Conservation (phyloP, 139 green algal species). For the Tetradesmus obliquus region DNA sequence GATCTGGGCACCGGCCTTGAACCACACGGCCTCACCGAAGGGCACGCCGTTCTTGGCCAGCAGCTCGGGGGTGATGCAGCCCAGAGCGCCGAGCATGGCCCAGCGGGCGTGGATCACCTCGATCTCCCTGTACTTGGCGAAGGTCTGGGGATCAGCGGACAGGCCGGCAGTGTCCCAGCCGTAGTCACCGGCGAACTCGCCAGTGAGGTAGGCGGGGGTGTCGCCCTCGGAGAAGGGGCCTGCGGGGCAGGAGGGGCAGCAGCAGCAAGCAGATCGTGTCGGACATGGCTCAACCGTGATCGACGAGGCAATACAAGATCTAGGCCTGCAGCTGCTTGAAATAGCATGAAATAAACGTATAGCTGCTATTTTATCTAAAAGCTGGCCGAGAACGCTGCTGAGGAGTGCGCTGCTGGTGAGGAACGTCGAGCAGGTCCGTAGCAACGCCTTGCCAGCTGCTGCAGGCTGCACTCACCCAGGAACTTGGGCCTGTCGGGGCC, state of each 20-base stretch:
- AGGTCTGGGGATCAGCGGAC: conserved; percentile 96
- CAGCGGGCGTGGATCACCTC: conserved; percentile 82
- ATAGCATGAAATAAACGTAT: not conserved
- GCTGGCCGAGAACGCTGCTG: not conserved
- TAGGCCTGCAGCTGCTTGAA: not conserved
- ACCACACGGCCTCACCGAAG: conserved; percentile 88
- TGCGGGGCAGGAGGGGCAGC: not conserved
- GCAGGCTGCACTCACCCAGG: conserved; percentile 62
- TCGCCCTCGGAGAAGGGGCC: conserved; percentile 81
- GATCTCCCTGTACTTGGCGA: conserved; percentile 78
- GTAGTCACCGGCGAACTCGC: conserved; percentile 95
- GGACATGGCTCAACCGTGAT: not conserved
- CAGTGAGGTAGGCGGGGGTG: conserved; percentile 86
- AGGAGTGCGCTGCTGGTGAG: not conserved
- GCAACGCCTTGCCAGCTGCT: not conserved
- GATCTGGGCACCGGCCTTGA: conserved; percentile 88
- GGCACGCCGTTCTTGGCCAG: conserved; percentile 60
- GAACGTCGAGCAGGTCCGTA: not conserved
- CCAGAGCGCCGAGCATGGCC: conserved; percentile 81
- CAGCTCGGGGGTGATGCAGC: conserved; percentile 67
- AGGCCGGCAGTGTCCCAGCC: conserved; percentile 97
- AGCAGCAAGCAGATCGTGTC: not conserved
- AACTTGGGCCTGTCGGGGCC: conserved; percentile 76
- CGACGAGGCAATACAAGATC: not conserved
- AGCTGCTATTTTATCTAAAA: not conserved